Evolutionary conservation across 2,329 filamentous ascomycete genomes (phyloP).

Genomic region (Venturia oleaginea): DNA sequence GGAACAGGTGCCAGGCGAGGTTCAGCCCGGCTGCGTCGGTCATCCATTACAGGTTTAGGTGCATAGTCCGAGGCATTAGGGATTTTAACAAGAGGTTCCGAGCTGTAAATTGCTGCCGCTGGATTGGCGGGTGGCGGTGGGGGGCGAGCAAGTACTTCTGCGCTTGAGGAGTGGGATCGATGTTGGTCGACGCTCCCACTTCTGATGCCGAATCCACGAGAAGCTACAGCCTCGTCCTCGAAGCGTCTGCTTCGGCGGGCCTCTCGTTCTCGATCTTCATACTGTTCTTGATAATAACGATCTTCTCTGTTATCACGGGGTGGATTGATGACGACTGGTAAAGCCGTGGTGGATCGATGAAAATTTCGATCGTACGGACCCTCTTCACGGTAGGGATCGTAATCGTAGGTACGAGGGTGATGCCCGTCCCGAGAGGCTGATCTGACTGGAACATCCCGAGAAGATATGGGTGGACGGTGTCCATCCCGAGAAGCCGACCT

Average conservation of each 20-base stretch:
- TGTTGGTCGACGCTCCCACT: constrained; percentile 20
- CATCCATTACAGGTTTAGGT: not conserved
- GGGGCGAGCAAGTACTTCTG: constrained; percentile 3
- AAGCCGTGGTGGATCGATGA: not conserved
- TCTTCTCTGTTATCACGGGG: constrained; percentile 3
- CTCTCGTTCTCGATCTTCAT: constrained; percentile 14
- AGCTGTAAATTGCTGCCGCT: constrained; percentile 7
- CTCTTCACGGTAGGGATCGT: constrained; percentile 16
- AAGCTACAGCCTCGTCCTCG: constrained; percentile 35
- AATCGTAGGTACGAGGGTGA: constrained; percentile 16
- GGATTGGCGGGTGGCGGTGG: constrained; percentile 2
- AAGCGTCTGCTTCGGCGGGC: constrained; percentile 18
- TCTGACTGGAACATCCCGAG: not conserved
- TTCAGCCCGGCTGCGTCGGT: not conserved
- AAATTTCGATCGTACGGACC: not conserved
- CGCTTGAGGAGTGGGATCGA: constrained; percentile 2
- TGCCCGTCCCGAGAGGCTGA: not conserved
- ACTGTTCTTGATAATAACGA: constrained; percentile 10
- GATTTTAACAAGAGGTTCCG: constrained; percentile 13
- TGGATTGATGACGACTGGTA: not conserved
- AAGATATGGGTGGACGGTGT: not conserved
- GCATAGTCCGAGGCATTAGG: constrained; percentile 8
- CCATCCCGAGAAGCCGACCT: not conserved
- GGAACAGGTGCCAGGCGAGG: not conserved
- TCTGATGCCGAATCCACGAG: constrained; percentile 40